These are phyloP conservation scores for Cercospora sp. DNA, from an alignment of 2,329 filamentous ascomycete genomes.

Conservation along the genomic window DNA sequence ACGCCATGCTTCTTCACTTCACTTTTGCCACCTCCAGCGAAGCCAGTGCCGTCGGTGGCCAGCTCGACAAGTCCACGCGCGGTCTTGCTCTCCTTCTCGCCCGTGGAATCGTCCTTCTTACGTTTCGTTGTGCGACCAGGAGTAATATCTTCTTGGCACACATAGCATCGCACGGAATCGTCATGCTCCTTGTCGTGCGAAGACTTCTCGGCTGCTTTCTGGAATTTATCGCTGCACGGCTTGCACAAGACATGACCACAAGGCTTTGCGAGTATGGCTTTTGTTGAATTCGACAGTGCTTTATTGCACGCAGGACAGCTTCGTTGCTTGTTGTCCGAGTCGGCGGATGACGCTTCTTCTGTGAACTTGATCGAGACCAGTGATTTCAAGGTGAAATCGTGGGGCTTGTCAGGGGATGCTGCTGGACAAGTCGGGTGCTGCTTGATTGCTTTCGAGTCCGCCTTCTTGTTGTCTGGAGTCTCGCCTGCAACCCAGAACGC, in stretches of 20 bases:
- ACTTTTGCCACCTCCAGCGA: slow-evolving; percentile 82
- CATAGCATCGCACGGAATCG: slow-evolving; percentile 68
- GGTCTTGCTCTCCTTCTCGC: slow-evolving; percentile 55
- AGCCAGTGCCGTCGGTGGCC: slow-evolving; percentile 85
- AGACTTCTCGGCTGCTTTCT: slow-evolving; percentile 59
- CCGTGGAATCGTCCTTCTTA: slow-evolving; percentile 27
- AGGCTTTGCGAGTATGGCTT: slow-evolving; percentile 77
- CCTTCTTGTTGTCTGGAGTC: slow-evolving; percentile 59
- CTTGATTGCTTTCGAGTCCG: slow-evolving; percentile 56
- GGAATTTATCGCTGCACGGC: slow-evolving; percentile 79
- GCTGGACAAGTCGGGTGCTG: slow-evolving; percentile 70
- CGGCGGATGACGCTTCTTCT: slow-evolving; percentile 60
- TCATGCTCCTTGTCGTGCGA: slow-evolving; percentile 61
- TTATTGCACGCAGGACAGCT: slow-evolving; percentile 87
- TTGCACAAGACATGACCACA: slow-evolving; percentile 92
- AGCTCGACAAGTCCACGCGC: slow-evolving; percentile 75
- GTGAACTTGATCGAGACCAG: slow-evolving; percentile 76
- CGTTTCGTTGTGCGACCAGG: slow-evolving; percentile 32
- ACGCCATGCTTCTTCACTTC: slow-evolving; percentile 77
- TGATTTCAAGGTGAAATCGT: slow-evolving; percentile 74
- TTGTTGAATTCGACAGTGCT: slow-evolving; percentile 75
- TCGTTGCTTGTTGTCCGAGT: slow-evolving; percentile 43
- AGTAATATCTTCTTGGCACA: slow-evolving; percentile 79
- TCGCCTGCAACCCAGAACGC: slow-evolving; percentile 93
- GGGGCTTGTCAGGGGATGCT: slow-evolving; percentile 64